Evolutionary conservation across 331 rosid species (phyloP).

Genomic region (Quercus tomentella): DNA sequence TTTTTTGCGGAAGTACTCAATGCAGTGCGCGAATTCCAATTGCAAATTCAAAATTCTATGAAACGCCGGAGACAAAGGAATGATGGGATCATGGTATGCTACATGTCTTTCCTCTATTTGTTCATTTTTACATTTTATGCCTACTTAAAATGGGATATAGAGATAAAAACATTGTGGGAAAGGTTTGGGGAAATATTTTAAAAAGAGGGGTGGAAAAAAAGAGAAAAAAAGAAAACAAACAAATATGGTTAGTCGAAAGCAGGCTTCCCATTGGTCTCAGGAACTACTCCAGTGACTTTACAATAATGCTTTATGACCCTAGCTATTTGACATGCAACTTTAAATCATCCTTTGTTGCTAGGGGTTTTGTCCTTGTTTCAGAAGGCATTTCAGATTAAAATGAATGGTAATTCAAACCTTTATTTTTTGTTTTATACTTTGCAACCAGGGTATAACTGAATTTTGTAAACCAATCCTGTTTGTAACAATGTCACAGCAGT

Average conservation of each 20-base stretch:
- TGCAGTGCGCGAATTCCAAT: constrained; percentile 93
- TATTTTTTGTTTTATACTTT: neutral
- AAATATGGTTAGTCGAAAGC: neutral
- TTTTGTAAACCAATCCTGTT: neutral
- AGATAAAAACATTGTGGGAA: neutral
- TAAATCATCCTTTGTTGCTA: neutral
- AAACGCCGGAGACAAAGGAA: constrained; percentile 92
- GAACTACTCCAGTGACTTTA: neutral
- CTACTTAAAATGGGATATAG: neutral
- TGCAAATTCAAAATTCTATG: constrained; percentile 90
- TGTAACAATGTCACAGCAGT: neutral
- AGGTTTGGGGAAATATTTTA: neutral
- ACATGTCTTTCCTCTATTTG: constrained; percentile 7
- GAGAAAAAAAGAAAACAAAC: neutral
- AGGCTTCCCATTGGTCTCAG: neutral
- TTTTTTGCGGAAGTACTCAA: constrained; percentile 87
- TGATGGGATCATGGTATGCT: constrained; percentile 72
- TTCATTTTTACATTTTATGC: constrained; percentile 8
- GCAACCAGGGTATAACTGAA: neutral
- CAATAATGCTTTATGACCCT: neutral
- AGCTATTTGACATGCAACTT: neutral
- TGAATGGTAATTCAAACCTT: neutral
- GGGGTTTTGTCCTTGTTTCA: neutral
- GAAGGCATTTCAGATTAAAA: neutral
- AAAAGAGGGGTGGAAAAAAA: neutral